phyloP scores from a whole-genome alignment of 805 yeast genomes.

The Kockiozyma suomiensis region DNA sequence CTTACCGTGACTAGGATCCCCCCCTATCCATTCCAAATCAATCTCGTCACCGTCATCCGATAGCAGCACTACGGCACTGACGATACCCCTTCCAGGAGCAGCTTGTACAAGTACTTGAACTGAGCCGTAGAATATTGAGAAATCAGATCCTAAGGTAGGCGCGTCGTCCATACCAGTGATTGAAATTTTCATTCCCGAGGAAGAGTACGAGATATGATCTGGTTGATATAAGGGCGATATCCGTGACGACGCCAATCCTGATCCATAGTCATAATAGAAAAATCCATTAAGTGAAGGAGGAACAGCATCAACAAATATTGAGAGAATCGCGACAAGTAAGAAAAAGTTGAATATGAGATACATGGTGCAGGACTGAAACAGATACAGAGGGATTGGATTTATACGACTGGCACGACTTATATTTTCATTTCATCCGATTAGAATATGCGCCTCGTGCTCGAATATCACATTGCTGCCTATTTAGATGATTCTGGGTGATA shows the following conservation, averaged over 20 bases:
- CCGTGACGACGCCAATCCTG: neutral
- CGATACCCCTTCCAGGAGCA: conserved; percentile 77
- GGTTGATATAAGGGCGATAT: conserved; percentile 28
- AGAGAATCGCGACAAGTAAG: neutral
- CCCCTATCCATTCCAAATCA: conserved; percentile 85
- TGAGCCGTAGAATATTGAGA: conserved; percentile 86
- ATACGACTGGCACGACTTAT: no score
- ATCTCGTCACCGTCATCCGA: conserved; percentile 86
- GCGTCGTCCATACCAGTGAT: conserved; percentile 68
- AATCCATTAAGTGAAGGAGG: neutral
- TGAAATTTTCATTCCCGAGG: conserved; percentile 61
- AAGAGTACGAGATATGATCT: conserved; percentile 50
- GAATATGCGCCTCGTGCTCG: no score
- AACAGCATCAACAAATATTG: neutral
- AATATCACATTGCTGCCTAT: no score
- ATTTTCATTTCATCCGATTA: no score
- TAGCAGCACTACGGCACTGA: conserved; percentile 79
- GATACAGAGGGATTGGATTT: neutral
- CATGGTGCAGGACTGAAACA: neutral
- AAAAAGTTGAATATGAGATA: neutral
- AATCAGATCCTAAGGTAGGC: conserved; percentile 75
- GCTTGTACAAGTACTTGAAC: conserved; percentile 72
- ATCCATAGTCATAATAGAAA: neutral
- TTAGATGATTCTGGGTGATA: no score
- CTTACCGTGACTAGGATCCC: conserved; percentile 68